Evolutionary conservation across 768 basidiomycete species (phyloP), one percentile per base, ranked within the genome.

Genomic region (Phaeolepiota aurea): DNA sequence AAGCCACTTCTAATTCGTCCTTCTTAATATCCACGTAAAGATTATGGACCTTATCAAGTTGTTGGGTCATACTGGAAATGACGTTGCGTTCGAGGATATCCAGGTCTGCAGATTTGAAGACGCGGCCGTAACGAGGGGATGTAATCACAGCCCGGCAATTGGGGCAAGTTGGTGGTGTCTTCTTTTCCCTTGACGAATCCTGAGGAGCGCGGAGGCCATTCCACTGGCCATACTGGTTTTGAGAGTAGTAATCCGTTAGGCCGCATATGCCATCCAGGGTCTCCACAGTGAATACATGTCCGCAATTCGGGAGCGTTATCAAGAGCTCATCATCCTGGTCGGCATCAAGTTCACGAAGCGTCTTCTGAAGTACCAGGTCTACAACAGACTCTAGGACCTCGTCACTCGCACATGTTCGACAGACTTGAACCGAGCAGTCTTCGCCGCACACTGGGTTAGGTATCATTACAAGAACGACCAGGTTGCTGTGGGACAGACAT

Each of bases 211-310:
- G 50, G 18, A 77, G 54, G 3, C 66, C 65, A 10, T 51, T n/a
- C 72, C 73, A 82, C 23, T 38, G 54, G 4, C 65, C 70, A 9
- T 64, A 49, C 1, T 50, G 38, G 3, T 66, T 57, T 37, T 54
- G 51, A 1, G 42, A 46, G 52, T 86, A 86, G 49, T 70, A 79
- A 3, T 72, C 66, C 0, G 38, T 34, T 56, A 86, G 63, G 11
- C 58, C 51, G 46, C 72, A 76, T 32, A 67, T 60, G 0, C 80
- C 82, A 47, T 87, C 83, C 14, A 87, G 63, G 0, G 79, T 80
- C 53, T 82, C 82, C 12, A 82, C 72, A 0, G 84, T 85, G 54
- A 87, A 84, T 2, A 71, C 56, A 53, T 87, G 84, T 0, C 69
- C 47, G 51, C 84, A 86, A 13, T 59, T 59, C 0, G 75, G 74